Percentiles rank a stretch among this genome's conserved stretches.
phyloP scores from a whole-genome alignment of 768 basidiomycete species.

The Tylopilus vinaceipallidus region DNA sequence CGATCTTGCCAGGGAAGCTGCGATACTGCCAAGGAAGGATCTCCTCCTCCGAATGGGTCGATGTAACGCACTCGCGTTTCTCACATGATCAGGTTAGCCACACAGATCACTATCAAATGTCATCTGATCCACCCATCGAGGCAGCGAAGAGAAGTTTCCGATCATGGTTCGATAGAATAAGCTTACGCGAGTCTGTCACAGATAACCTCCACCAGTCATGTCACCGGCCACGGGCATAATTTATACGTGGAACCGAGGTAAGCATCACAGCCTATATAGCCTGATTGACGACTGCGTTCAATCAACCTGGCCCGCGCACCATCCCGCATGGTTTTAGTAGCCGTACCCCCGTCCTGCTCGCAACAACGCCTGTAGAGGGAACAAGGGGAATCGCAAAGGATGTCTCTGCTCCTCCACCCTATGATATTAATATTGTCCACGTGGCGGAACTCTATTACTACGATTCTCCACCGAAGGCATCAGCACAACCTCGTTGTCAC shows the following conservation, averaged over 20 bases:
- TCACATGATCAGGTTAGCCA: neutral
- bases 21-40: neutral
- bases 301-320: no score
- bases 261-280: no score
- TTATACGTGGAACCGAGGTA: slow-evolving; percentile 4
- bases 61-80: neutral
- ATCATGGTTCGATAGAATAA: neutral
- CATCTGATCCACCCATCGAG: slow-evolving; percentile 8
- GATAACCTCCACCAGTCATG: neutral
- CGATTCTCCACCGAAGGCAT: slow-evolving; percentile 21
- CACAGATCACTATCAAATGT: slow-evolving; percentile 8
- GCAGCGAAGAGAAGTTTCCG: neutral
- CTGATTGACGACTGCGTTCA: no score
- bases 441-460: slow-evolving; percentile 19
- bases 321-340: slow-evolving; percentile 7
- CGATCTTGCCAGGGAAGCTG: no score
- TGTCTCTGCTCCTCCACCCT: neutral
- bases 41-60: neutral
- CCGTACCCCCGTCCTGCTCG: neutral
- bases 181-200: slow-evolving; percentile 1
- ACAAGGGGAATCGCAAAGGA: slow-evolving; percentile 5
- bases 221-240: neutral
- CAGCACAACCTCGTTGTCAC: slow-evolving; percentile 22
- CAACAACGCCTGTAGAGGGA: neutral
- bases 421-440: slow-evolving; percentile 2